A percentile compares a stretch with the other conserved stretches of the same genome.
Conservation (phyloP, 2,329 filamentous ascomycete species). For the Davidsoniella australis region DNA sequence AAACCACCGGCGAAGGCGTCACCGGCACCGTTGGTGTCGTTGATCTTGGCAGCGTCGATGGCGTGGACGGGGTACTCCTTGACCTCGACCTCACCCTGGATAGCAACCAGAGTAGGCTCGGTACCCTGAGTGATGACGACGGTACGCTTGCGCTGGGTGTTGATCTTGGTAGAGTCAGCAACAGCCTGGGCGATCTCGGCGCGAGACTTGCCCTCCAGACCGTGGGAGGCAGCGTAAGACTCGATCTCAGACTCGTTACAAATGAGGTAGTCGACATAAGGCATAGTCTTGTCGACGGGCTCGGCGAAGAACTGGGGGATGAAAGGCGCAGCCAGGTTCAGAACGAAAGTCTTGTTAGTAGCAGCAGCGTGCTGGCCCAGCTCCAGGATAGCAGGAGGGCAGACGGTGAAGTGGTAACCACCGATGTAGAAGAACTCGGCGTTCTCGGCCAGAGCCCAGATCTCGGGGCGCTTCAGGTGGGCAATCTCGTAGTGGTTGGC, state of each 20-base stretch:
- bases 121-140: conserved; percentile 94
- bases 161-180: conserved; percentile 82
- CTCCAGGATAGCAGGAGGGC: conserved; percentile 74
- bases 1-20: conserved; percentile 95
- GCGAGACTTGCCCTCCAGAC: conserved; percentile 57
- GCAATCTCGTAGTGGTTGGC: conserved; percentile 95
- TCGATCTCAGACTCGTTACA: conserved; percentile 93
- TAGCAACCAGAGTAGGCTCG: conserved; percentile 70
- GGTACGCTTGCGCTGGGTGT: conserved; percentile 63
- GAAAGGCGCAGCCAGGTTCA: conserved; percentile 90
- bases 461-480: conserved; percentile 76
- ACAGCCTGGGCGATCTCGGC: conserved; percentile 72
- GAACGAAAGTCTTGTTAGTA: conserved; percentile 79
- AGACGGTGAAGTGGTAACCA: conserved; percentile 95
- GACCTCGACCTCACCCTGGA: conserved; percentile 51
- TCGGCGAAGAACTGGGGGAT: conserved; percentile 98
- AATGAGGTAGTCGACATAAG: conserved; percentile 91
- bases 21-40: conserved; percentile 91
- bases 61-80: conserved; percentile 67
- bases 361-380: conserved; percentile 77
- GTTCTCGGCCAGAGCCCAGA: conserved; percentile 83
- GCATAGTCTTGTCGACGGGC: conserved; percentile 64
- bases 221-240: conserved; percentile 70
- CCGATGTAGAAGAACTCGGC: conserved; percentile 85
- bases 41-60: conserved; percentile 63